Conservation (phyloP, 139 green algal species). For the Astrephomene gubernaculifera region DNA sequence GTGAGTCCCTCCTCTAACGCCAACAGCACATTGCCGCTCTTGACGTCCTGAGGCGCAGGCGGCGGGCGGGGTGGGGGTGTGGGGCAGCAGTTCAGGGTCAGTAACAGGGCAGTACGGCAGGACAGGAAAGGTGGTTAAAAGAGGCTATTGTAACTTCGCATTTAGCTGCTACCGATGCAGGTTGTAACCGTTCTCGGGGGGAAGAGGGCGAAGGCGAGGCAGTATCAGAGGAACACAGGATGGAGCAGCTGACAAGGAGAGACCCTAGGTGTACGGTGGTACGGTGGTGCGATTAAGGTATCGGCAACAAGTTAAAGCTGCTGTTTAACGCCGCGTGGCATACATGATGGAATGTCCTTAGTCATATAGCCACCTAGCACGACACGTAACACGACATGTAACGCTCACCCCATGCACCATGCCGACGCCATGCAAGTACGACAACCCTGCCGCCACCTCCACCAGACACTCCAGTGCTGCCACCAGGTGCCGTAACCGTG, state of each 20-base stretch:
- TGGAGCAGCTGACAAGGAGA: too few species aligned
- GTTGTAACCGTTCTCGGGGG: too few species aligned
- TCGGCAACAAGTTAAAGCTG: too few species aligned
- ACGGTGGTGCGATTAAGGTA: too few species aligned
- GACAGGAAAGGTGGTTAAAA: not conserved
- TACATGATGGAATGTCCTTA: too few species aligned
- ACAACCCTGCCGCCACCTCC: slow-evolving; percentile 29
- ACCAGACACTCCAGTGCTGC: slow-evolving; percentile 15
- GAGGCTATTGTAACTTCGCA: too few species aligned
- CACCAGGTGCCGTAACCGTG: slow-evolving; percentile 11
- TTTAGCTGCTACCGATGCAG: too few species aligned
- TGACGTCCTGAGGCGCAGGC: slow-evolving; percentile 16
- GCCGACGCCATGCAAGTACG: slow-evolving; percentile 27
- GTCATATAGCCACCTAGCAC: not conserved
- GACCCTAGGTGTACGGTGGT: too few species aligned
- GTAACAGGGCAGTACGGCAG: not conserved
- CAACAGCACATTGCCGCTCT: slow-evolving; percentile 32
- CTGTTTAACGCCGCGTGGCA: too few species aligned
- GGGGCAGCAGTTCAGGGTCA: not conserved
- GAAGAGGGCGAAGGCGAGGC: too few species aligned
- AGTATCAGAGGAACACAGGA: too few species aligned
- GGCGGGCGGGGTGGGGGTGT: not conserved
- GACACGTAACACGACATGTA: not conserved
- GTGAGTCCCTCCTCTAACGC: too few species aligned
- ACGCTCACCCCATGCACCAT: slow-evolving; percentile 39